Evolutionary conservation across 345 rosid genomes (phyloP), one percentile per base, ranked within the genome.

Genomic region (Corchorus capsularis): DNA sequence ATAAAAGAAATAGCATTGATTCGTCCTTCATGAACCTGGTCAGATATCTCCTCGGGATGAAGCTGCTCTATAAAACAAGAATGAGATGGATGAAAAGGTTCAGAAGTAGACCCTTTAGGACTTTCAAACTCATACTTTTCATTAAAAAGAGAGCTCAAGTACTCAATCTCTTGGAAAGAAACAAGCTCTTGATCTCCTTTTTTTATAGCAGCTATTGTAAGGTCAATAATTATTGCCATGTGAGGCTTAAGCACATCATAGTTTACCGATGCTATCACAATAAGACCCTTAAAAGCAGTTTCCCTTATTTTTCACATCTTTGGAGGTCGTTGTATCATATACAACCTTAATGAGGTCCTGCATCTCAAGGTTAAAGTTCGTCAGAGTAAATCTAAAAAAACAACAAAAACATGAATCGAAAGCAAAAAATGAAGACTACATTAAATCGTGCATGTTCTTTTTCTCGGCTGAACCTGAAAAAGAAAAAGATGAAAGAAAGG

Each of bases 261-360:
- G 79, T 93, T 93, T 45, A 88, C 86, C 2, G 99, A 93, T 16
- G 97, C 94, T 70, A 93, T 96, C 16, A 98, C 91, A 72, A 96
- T 98, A 75, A 96, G 97, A 78, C 99, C 93, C 81, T 96, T 97
- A 63, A 92, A 96, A 71, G 97, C 96, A 81, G 97, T 90, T 83
- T 92, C 94, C 77, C 99, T 84, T 66, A 96, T n/a, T 91, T 79
- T 86, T 94, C 8, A 77, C 80, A 83, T 96, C 99, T 77, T 89
- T 88, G 64, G 97, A 88, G 75, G 89, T 63, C 14, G 99, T 93
- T 20, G 99, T 90, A 76, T 93, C 97, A 66, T 97, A 96, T 0
- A 92, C 91, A 78, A 96, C 87, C 85, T 91, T 96, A 98, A 96
- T 96, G 76, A 96, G 92, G 82, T 84, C 86, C 86, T 96, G 98